Base-by-base conservation (phyloP, 1,284 basidiomycete genomes). In the Sutorius eximius region DNA sequence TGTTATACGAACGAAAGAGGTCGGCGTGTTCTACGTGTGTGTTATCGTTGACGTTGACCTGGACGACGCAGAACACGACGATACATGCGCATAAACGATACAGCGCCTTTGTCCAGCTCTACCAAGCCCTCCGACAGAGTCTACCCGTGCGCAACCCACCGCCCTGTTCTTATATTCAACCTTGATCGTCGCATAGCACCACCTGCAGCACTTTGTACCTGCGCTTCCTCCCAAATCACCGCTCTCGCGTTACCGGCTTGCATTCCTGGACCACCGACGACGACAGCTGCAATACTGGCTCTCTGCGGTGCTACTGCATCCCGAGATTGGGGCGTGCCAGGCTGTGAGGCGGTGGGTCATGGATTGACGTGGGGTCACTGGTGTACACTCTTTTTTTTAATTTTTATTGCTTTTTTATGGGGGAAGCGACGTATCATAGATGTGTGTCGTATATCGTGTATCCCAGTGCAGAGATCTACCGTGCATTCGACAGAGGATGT, bases 11-110 rank as follows among this genome's bases (percentile, higher is more conserved):
- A 86, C 84, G 0, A 83, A 81, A 65, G 83, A 85, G 71, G 81
- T 77, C 22, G 0, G 62, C 22, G 5, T 24, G 22, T 24, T 24
- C 22, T 5, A 24, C 22, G 2, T 24, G 22, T 5, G 5, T 24
- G 22, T 24, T 24, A 24, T 24, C 22, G 22, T 24, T 24, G 22
- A 24, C 22, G 5, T 24, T 24, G 22, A 16, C 22, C 32, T 20
- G 24, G 27, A 0, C 15, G 9, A 8, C 12, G 9, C 56, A 84
- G 81, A 81, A 81, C 3, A 85, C 85, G 2, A 76, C 73, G 13
- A 85, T 91, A 40, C 85, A 86, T 56, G 77, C 77, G 0, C 81
- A 86, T 59, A 89, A 86, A 66, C 81, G 87, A 22, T 91, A 89
- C 67, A 86, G 78, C 32, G 82, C 83, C 1, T 91, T 91, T 64